phyloP scores from a whole-genome alignment of 257 asterid species.

The Dorcoceras hygrometricum region DNA sequence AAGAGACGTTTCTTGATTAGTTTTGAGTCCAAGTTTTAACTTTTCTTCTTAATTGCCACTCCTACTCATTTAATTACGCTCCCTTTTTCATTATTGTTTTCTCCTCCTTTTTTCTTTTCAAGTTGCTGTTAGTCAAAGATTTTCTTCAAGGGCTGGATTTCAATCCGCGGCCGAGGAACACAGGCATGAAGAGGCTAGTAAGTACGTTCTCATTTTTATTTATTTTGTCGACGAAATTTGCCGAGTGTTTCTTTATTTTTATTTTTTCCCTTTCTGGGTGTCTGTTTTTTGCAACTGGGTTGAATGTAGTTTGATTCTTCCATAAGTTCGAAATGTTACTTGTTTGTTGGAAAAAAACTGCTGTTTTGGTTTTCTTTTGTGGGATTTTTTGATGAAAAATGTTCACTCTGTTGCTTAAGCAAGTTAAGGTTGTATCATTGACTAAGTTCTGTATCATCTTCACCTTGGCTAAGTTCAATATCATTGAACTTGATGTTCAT shows the following conservation, averaged over 20 bases:
- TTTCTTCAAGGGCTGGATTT: background rate
- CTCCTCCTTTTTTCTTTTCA: background rate
- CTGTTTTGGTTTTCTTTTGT: background rate
- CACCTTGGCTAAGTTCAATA: slow-evolving; percentile 12
- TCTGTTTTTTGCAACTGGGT: slow-evolving; percentile 26
- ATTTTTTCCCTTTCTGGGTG: slow-evolving; percentile 29
- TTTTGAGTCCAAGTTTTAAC: background rate
- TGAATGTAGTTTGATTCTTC: slow-evolving; percentile 11
- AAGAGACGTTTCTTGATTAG: background rate
- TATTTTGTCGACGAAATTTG: slow-evolving; percentile 15
- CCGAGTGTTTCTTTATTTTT: slow-evolving; percentile 3
- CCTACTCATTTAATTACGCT: background rate
- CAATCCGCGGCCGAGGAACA: slow-evolving; percentile 39
- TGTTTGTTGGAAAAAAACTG: background rate
- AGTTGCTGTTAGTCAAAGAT: background rate
- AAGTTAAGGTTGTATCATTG: slow-evolving; percentile 33
- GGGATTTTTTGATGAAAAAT: background rate
- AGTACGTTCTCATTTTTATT: slow-evolving; percentile 59
- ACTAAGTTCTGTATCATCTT: too few species aligned
- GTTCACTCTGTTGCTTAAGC: background rate
- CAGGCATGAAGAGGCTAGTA: slow-evolving; percentile 92
- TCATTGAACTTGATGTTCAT: slow-evolving; percentile 33
- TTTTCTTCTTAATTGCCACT: background rate
- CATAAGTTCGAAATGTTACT: background rate
- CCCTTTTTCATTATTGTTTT: background rate